These are phyloP conservation scores for Candida smagusa DNA, from an alignment of 1,139 yeast species.

Conservation along the genomic window DNA sequence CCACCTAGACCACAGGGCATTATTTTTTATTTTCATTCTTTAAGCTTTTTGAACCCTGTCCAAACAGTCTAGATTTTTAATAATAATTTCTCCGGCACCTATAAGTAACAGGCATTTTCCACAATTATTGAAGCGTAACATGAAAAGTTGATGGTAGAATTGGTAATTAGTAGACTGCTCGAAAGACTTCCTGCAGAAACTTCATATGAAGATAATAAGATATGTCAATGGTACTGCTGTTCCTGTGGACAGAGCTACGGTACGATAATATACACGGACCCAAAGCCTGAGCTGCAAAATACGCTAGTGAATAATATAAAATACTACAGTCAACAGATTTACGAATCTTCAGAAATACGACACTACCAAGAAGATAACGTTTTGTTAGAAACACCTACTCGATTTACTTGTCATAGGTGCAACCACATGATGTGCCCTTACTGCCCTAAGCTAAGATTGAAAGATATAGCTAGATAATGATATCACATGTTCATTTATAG, in stretches of 20 bases:
- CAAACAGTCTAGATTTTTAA: not conserved
- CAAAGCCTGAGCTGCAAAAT: conserved; percentile 7
- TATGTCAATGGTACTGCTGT: conserved; percentile 54
- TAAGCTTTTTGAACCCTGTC: not conserved
- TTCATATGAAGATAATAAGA: conserved; percentile 25
- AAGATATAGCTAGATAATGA: conserved; percentile 24
- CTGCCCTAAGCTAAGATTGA: conserved; percentile 43
- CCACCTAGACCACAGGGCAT: not conserved
- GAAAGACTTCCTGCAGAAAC: not conserved
- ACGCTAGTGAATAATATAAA: conserved; percentile 17
- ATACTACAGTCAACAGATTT: conserved; percentile 29
- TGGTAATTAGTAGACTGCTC: not conserved
- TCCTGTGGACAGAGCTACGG: conserved; percentile 53
- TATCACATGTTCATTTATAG: not conserved
- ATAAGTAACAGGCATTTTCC: too few relatives aligned
- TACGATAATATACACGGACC: conserved; percentile 30
- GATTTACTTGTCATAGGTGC: conserved; percentile 48
- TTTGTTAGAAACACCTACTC: conserved; percentile 16
- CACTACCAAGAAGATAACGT: conserved; percentile 3
- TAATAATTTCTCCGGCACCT: too few relatives aligned
- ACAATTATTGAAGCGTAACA: too few relatives aligned
- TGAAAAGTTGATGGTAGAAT: not conserved
- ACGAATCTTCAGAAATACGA: conserved; percentile 10
- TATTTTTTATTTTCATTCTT: not conserved
- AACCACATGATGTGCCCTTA: conserved; percentile 56